A percentile compares a stretch with the other conserved stretches of the same genome.
Conservation (phyloP, 176 grass and related monocot species). For the Musa troglodytarum region DNA sequence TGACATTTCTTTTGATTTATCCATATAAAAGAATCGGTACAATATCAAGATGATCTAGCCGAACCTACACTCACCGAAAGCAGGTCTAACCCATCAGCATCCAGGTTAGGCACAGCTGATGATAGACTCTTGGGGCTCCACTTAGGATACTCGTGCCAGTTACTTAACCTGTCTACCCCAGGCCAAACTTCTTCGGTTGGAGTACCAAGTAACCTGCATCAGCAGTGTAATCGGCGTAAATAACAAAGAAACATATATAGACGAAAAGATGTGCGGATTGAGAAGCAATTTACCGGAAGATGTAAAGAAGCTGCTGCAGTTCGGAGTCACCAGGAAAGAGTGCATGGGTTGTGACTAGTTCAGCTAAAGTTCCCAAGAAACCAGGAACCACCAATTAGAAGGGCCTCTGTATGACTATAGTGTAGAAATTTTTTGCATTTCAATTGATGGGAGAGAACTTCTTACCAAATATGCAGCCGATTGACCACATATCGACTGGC, state of each 20-base stretch:
- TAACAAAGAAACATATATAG: not conserved
- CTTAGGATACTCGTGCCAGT: constrained; percentile 85
- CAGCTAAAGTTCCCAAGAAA: constrained; percentile 35
- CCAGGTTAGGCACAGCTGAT: constrained; percentile 40
- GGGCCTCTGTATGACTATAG: not conserved
- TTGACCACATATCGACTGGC: constrained; percentile 87
- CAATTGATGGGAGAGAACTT: not conserved
- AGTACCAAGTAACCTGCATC: constrained; percentile 68
- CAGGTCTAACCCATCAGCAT: constrained; percentile 50
- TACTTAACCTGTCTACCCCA: constrained; percentile 56
- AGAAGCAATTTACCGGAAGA: constrained; percentile 54
- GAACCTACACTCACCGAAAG: constrained; percentile 41
- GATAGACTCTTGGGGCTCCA: constrained; percentile 55
- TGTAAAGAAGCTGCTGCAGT: constrained; percentile 85
- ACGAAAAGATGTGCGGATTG: not conserved
- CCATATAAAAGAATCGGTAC: not conserved
- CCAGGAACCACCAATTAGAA: not conserved
- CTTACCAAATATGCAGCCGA: constrained; percentile 90
- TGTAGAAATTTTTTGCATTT: not conserved
- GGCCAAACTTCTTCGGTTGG: constrained; percentile 82
- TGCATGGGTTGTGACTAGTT: constrained; percentile 60
- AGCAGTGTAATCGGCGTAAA: not conserved
- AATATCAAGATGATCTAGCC: not conserved
- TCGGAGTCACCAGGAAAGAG: constrained; percentile 83
- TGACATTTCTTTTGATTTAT: too few relatives aligned